A percentile compares a stretch with the other conserved stretches of the same genome.
Evolutionary conservation across 495 filamentous ascomycete species (phyloP).

Genomic region (Neurospora sp.): DNA sequence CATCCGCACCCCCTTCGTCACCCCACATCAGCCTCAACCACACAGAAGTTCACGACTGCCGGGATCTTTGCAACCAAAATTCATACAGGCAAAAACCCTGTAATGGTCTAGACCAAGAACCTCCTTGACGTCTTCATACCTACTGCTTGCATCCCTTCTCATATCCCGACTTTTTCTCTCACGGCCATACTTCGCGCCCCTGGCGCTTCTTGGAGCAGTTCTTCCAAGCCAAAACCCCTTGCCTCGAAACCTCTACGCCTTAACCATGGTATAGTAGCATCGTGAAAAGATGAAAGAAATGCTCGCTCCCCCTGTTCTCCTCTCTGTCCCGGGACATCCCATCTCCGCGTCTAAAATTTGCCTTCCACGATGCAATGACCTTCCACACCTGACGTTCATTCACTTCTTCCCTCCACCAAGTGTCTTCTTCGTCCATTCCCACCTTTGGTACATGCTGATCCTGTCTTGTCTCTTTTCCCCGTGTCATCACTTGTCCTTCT

Average conservation of each 20-base stretch:
- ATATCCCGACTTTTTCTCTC: neutral
- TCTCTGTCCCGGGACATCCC: constrained; percentile 4
- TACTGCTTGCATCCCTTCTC: neutral
- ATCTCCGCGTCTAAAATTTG: constrained; percentile 12
- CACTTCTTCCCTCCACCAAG: neutral
- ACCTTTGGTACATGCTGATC: neutral
- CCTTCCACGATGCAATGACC: constrained; percentile 1
- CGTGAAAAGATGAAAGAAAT: neutral
- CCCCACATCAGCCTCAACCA: constrained; percentile 17
- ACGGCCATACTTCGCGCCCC: neutral
- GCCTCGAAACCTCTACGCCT: neutral
- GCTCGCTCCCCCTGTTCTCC: neutral
- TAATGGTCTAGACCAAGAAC: neutral
- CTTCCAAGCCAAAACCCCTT: neutral
- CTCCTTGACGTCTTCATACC: neutral
- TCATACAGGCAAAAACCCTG: neutral
- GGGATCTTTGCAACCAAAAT: neutral
- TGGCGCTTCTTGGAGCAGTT: neutral
- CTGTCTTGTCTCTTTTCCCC: neutral
- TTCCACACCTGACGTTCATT: neutral
- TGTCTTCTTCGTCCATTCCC: neutral
- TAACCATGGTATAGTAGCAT: neutral
- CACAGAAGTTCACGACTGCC: neutral
- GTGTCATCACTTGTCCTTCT: neutral
- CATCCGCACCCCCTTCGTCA: constrained; percentile 16